Base-by-base conservation (phyloP, 2,329 filamentous ascomycete genomes). In the Trichoderma polysporum region DNA sequence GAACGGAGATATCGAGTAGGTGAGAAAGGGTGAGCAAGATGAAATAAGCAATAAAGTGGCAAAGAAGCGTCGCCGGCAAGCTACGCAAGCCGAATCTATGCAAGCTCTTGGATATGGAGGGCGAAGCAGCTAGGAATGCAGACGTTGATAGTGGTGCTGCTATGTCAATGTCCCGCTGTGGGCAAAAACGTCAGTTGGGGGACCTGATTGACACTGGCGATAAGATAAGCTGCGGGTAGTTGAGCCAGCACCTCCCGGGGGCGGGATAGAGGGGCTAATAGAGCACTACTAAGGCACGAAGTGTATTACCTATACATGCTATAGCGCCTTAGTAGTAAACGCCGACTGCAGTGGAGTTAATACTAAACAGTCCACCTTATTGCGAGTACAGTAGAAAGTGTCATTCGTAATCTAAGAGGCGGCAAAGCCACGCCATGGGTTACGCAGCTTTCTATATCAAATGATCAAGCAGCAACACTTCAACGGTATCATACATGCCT, bases 191-290 rank as follows among this genome's bases (percentile, higher is more conserved):
- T 62, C 47, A 62, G 59, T 50, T 27, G 45, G 41, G 35, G 33
- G 33, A 62, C 47, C 49, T 29, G 25, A 52, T 25, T 22, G 53
- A 25, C 47, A 3, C 22, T 31, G 41, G 22, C 41, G 64, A 60
- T 66, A 66, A 66, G 64, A 66, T 66, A 66, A 66, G 64, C 47
- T 52, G n/a, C 52, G 41, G 41, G 39, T 29, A 35, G 39, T 22
- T 54, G 17, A 19, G 29, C 50, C 31, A 35, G 50, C 29, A 17
- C 35, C n/a, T n/a, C n/a, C n/a, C n/a, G n/a, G n/a, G 37, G 27
- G 56, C 56, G 37, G 17, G 27, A 19, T 33, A n/a, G 53, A 59
- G 39, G 56, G 56, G 56, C 56, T 17, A 41, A 37, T 59, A n/a
- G n/a, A n/a, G n/a, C n/a, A n/a, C n/a, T n/a, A n/a, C n/a, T n/a